Percentiles rank a stretch among this genome's conserved stretches.
These are phyloP conservation scores for Nymphaea colorata DNA, from an alignment of 164 flowering plant species.

Conservation along the genomic window DNA sequence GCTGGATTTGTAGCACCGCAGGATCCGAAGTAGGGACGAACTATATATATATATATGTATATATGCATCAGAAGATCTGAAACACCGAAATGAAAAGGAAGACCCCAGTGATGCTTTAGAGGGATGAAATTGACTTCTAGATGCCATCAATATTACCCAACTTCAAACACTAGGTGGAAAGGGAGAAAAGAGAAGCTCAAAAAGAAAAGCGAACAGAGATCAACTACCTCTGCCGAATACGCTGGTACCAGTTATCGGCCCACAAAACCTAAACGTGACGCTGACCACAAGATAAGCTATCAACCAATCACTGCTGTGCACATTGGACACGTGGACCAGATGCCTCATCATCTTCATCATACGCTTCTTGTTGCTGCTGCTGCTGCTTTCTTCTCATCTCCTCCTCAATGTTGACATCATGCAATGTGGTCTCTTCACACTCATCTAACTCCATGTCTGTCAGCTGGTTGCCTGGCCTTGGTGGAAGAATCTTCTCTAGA, in stretches of 20 bases:
- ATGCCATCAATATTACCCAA: neutral
- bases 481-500: conserved; percentile 30
- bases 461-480: conserved; percentile 16
- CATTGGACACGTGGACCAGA: conserved; percentile 43
- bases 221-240: neutral
- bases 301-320: conserved; percentile 39
- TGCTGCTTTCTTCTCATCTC: conserved; percentile 44
- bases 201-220: neutral
- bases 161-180: neutral
- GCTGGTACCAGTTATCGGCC: neutral
- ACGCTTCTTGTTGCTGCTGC: conserved; percentile 37
- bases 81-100: neutral
- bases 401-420: conserved; percentile 53
- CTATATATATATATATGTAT: no score
- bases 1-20: no score
- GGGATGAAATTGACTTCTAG: neutral
- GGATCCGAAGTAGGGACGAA: no score
- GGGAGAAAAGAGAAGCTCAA: neutral
- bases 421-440: conserved; percentile 57
- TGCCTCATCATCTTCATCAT: conserved; percentile 34
- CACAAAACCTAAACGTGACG: neutral
- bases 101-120: neutral
- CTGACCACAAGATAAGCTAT: neutral
- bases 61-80: neutral
- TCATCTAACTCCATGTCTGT: conserved; percentile 45